A percentile compares a stretch with the other conserved stretches of the same genome.
These are phyloP conservation scores for Marsdenia floribunda DNA, from an alignment of 257 asterid genomes.

Conservation along the genomic window DNA sequence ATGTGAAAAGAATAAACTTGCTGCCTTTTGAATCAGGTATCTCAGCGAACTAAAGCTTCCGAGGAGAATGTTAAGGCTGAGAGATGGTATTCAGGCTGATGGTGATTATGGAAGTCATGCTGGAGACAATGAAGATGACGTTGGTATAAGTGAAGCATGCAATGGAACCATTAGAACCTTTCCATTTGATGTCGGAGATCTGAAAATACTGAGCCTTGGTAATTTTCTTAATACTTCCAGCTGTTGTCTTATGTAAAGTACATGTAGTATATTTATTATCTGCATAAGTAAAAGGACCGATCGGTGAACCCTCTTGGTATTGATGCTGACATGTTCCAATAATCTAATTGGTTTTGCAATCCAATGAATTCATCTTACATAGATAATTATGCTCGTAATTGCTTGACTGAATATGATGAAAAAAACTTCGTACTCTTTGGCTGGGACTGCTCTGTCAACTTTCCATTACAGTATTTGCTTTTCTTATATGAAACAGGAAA, in stretches of 20 bases:
- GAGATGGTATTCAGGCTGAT: constrained; percentile 44
- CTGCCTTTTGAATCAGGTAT: constrained; percentile 48
- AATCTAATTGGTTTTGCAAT: background rate
- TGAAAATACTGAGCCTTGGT: constrained; percentile 75
- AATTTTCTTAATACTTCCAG: constrained; percentile 18
- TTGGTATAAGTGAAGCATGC: constrained; percentile 49
- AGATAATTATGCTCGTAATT: background rate
- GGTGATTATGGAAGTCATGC: constrained; percentile 35
- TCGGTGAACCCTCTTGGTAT: background rate
- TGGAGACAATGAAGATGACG: constrained; percentile 47
- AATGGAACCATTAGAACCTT: constrained; percentile 50
- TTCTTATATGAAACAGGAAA: constrained; percentile 53
- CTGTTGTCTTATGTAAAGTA: background rate
- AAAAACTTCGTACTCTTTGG: background rate
- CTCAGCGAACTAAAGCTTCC: constrained; percentile 81
- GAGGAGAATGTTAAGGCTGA: constrained; percentile 63
- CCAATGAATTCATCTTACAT: background rate
- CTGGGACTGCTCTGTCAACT: background rate
- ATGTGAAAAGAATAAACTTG: constrained; percentile 12
- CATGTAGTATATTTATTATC: background rate
- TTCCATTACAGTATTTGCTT: constrained; percentile 16
- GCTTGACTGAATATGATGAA: background rate
- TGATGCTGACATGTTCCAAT: background rate
- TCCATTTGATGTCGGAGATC: constrained; percentile 58
- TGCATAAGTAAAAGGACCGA: background rate